Percentiles rank a stretch among this genome's conserved stretches.
Evolutionary conservation across 352 stramenopile genomes (phyloP).

Genomic region (Elongisporangium senticosum): DNA sequence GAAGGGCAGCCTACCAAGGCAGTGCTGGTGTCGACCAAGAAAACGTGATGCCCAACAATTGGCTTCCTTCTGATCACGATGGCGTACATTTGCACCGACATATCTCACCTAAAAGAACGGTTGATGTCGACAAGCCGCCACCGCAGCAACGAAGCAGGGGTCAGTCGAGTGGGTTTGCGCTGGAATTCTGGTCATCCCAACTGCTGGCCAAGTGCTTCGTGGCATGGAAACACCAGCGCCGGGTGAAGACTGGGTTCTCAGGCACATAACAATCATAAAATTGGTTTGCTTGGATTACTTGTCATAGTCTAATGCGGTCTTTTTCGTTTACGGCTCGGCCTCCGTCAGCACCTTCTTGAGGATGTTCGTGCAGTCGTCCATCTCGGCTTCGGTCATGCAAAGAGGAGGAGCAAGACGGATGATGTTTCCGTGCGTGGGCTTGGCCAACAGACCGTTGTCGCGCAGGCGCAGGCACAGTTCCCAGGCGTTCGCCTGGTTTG

Average conservation of each 20-base stretch:
- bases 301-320: neutral
- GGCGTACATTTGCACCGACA: neutral
- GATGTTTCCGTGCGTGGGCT: constrained; percentile 99
- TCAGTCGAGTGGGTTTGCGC: neutral
- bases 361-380: constrained; percentile 89
- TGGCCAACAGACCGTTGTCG: constrained; percentile 95
- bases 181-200: neutral
- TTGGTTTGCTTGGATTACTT: neutral
- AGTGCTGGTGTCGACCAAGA: neutral
- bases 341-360: constrained; percentile 70
- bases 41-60: neutral
- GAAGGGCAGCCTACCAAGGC: neutral
- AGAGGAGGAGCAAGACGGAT: constrained; percentile 96
- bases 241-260: neutral
- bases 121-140: neutral
- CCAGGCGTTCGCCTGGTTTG: constrained; percentile 87
- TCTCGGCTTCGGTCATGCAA: constrained; percentile 91
- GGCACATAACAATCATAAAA: neutral
- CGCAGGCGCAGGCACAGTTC: constrained; percentile 95
- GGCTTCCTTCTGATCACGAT: neutral
- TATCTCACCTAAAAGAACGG: neutral
- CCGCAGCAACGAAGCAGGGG: no score
- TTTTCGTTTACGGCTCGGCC: constrained; percentile 43
- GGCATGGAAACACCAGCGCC: neutral
- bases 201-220: neutral